These are phyloP conservation scores for Nemania sp. DNA, from an alignment of 2,329 filamentous ascomycete species.

Conservation along the genomic window DNA sequence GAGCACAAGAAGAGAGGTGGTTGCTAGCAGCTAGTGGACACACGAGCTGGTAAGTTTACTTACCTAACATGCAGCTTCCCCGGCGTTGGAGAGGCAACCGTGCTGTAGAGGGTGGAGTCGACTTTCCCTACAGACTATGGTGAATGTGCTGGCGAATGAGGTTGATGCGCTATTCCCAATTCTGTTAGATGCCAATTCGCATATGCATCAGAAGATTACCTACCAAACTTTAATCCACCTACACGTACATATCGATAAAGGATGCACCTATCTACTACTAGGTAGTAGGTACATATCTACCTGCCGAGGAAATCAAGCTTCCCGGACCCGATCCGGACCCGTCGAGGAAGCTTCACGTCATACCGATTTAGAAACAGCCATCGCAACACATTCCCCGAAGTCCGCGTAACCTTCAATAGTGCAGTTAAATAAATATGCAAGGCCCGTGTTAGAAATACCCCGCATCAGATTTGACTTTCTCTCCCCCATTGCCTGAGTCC, in stretches of 20 bases:
- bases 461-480: conserved; percentile 11
- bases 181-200: not conserved
- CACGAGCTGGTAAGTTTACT: too few species aligned
- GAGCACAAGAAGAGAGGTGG: conserved; percentile 25
- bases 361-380: conserved; percentile 7
- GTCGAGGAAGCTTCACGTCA: not conserved
- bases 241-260: not conserved
- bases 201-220: not conserved
- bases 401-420: conserved; percentile 22
- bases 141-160: too few species aligned
- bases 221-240: not conserved
- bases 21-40: too few species aligned
- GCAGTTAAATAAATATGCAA: conserved; percentile 14
- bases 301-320: not conserved
- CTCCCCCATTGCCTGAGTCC: conserved; percentile 8
- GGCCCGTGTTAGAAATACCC: conserved; percentile 3
- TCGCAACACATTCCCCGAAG: conserved; percentile 9
- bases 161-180: not conserved
- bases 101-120: conserved; percentile 17
- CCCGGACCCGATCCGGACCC: not conserved
- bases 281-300: not conserved
- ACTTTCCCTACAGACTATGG: conserved; percentile 1
- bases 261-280: not conserved
- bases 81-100: conserved; percentile 49
- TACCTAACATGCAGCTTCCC: conserved; percentile 35